phyloP scores from a whole-genome alignment of 2,329 filamentous ascomycete species.

The Exserohilum rostratum region DNA sequence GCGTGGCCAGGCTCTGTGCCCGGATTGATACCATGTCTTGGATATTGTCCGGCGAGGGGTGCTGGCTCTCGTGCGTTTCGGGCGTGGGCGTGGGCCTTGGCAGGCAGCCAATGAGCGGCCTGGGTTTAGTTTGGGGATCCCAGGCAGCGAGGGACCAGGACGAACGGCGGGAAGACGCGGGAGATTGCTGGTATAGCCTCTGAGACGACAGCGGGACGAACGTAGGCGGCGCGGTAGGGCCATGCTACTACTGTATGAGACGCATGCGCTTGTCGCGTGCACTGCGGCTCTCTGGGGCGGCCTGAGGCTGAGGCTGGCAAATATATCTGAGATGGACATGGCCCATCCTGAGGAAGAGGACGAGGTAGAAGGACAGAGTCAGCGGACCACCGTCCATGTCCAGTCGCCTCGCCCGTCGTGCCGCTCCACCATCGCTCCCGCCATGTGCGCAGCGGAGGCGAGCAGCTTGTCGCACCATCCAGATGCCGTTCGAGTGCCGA shows the following conservation, averaged over 20 bases:
- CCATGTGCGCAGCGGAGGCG: neutral
- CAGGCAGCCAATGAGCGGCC: constrained; percentile 19
- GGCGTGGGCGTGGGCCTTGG: constrained; percentile 16
- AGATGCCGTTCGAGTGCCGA: neutral
- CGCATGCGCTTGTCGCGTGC: constrained; percentile 3
- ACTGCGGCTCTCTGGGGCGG: constrained; percentile 5
- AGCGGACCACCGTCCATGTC: neutral
- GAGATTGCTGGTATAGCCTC: constrained; percentile 17
- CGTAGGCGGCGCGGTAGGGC: constrained; percentile 8
- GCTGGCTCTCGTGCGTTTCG: constrained; percentile 22
- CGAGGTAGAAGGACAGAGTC: too few species aligned
- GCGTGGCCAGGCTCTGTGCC: constrained; percentile 15
- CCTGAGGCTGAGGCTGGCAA: neutral
- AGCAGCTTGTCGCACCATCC: neutral
- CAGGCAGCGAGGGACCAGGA: constrained; percentile 17
- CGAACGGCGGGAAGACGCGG: constrained; percentile 23
- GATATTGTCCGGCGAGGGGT: constrained; percentile 15
- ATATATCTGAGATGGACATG: neutral
- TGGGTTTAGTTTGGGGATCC: constrained; percentile 14
- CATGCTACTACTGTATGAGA: too few species aligned
- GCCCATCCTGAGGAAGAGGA: too few species aligned
- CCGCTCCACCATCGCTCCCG: neutral
- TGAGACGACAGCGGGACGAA: constrained; percentile 2
- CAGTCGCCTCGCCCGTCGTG: neutral
- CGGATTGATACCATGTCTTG: constrained; percentile 12